A percentile compares a stretch with the other conserved stretches of the same genome.
These are phyloP conservation scores for Lantana camara DNA, from an alignment of 257 asterid genomes.

Conservation along the genomic window DNA sequence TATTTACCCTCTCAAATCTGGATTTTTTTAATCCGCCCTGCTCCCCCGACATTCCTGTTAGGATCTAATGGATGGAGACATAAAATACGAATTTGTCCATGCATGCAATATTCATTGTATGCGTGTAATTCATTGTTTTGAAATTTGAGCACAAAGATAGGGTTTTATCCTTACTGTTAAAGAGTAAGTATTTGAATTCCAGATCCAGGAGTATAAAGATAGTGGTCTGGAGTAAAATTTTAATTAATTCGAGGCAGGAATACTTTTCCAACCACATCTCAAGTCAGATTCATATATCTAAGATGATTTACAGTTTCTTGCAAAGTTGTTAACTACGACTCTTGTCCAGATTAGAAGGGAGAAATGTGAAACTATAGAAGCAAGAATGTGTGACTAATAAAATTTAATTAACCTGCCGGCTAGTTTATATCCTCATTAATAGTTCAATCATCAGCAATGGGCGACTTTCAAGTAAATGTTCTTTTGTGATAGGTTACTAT, in stretches of 20 bases:
- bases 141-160: neutral
- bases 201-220: neutral
- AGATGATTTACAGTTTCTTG: neutral
- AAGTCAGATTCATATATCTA: neutral
- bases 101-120: neutral
- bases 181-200: neutral
- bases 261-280: neutral
- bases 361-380: neutral
- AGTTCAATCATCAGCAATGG: neutral
- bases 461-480: neutral
- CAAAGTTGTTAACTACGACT: neutral
- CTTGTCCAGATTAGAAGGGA: neutral
- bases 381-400: too few relatives aligned
- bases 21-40: too few relatives aligned
- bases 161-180: neutral
- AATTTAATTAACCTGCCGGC: neutral
- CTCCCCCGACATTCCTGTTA: too few relatives aligned
- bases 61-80: too few relatives aligned
- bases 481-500: slow-evolving; percentile 67
- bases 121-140: neutral
- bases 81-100: too few relatives aligned
- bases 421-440: neutral
- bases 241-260: neutral
- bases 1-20: too few relatives aligned
- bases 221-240: neutral